These are phyloP conservation scores for Monosporozyma solicola DNA, from an alignment of 805 yeast species.

Conservation along the genomic window DNA sequence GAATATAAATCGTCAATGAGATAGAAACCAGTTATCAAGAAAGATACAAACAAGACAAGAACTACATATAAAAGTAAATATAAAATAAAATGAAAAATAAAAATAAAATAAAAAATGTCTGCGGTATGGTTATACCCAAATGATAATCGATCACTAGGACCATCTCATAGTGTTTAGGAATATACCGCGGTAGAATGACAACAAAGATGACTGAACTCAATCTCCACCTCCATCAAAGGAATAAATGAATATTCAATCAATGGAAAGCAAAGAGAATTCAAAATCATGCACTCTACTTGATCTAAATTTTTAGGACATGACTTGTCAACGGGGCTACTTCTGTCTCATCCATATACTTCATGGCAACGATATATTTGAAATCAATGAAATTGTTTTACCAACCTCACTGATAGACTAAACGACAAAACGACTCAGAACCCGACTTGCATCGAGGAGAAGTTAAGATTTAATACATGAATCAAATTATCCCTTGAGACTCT, in stretches of 20 bases:
- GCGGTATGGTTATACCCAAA: conserved; percentile 99
- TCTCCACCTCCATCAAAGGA: conserved; percentile 20
- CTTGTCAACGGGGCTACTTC: conserved; percentile 98
- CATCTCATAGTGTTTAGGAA: conserved; percentile 99
- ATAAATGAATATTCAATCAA: conserved; percentile 6
- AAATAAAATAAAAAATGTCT: conserved; percentile 43
- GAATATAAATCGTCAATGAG: background rate
- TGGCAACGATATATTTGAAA: conserved; percentile 39
- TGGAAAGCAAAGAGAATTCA: conserved; percentile 27
- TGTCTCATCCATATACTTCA: conserved; percentile 43
- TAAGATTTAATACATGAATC: conserved; percentile 5
- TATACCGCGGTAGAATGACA: conserved; percentile 79
- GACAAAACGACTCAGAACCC: conserved; percentile 26
- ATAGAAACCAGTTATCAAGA: background rate
- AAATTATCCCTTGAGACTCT: conserved; percentile 30
- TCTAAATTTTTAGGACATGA: conserved; percentile 43
- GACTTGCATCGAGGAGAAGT: conserved; percentile 27
- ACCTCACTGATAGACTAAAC: background rate
- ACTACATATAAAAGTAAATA: conserved; percentile 4
- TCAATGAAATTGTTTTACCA: background rate
- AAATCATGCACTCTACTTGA: conserved; percentile 40
- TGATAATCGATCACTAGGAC: conserved; percentile 85
- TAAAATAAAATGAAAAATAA: conserved; percentile 4
- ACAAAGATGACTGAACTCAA: conserved; percentile 57
- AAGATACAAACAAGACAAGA: background rate